These are phyloP conservation scores for Colletotrichum lindemuthianum DNA, from an alignment of 2,329 filamentous ascomycete genomes.

Conservation along the genomic window DNA sequence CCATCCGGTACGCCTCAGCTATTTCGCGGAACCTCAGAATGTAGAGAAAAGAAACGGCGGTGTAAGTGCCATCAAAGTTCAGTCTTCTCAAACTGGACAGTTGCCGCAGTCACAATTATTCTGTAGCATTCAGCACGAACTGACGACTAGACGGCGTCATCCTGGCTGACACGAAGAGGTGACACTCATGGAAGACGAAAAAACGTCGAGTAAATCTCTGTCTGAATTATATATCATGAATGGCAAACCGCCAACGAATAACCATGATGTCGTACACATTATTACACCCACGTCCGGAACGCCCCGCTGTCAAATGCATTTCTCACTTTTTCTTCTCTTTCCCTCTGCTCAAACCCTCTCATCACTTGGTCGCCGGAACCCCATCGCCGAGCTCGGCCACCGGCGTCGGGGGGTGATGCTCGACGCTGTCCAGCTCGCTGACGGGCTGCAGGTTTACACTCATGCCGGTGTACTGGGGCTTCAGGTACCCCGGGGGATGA, in stretches of 20 bases:
- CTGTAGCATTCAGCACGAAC: too few relatives aligned
- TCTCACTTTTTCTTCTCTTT: neutral
- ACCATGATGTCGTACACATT: neutral
- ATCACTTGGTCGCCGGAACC: neutral
- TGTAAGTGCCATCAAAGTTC: too few relatives aligned
- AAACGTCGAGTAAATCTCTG: neutral
- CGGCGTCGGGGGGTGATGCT: neutral
- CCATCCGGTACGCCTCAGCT: too few relatives aligned
- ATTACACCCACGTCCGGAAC: conserved; percentile 1
- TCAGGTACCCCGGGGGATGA: neutral
- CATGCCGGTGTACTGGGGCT: neutral
- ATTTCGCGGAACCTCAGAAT: too few relatives aligned
- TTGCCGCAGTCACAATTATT: too few relatives aligned
- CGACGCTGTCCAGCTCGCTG: conserved; percentile 24
- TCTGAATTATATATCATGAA: too few relatives aligned
- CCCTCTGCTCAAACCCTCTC: neutral
- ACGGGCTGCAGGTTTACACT: conserved; percentile 15
- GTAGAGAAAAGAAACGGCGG: too few relatives aligned
- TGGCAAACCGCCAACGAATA: too few relatives aligned
- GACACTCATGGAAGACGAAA: too few relatives aligned
- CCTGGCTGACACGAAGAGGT: too few relatives aligned
- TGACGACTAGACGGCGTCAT: too few relatives aligned
- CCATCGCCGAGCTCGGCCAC: conserved; percentile 25
- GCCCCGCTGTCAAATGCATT: neutral
- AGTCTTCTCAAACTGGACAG: too few relatives aligned